Conservation (phyloP, 1,284 basidiomycete genomes). For the Ceratobasidium sp. region DNA sequence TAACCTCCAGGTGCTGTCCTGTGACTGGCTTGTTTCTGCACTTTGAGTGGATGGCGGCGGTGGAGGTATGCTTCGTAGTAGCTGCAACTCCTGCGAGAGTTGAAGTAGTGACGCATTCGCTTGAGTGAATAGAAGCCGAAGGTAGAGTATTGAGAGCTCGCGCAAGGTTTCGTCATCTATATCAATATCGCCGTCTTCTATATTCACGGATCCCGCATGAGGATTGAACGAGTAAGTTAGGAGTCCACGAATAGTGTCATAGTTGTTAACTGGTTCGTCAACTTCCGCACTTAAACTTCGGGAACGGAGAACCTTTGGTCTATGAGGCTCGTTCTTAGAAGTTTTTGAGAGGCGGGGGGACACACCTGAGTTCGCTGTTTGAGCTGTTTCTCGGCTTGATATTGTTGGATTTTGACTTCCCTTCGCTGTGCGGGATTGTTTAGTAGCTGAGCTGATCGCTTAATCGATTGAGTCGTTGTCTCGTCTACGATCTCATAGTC, state of each 20-base stretch:
- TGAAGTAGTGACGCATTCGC: constrained; percentile 58
- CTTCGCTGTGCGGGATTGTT: constrained; percentile 74
- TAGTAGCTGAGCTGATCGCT: constrained; percentile 59
- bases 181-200: constrained; percentile 64
- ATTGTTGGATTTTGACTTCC: constrained; percentile 90
- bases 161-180: constrained; percentile 73
- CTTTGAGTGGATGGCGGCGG: not conserved
- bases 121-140: constrained; percentile 78
- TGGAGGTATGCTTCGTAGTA: constrained; percentile 70
- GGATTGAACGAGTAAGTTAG: constrained; percentile 3
- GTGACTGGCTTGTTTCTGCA: not conserved
- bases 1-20: constrained; percentile 76
- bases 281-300: constrained; percentile 51
- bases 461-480: not conserved
- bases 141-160: constrained; percentile 71
- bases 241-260: constrained; percentile 33
- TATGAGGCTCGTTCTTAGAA: too few species aligned
- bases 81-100: constrained; percentile 70
- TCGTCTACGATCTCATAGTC: constrained; percentile 70
- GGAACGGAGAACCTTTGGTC: constrained; percentile 67
- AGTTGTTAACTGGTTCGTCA: constrained; percentile 46
- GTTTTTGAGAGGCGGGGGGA: too few species aligned
- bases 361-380: constrained; percentile 73
- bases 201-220: constrained; percentile 5
- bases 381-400: constrained; percentile 83